Conservation (phyloP, 2,329 filamentous ascomycete species). For the Teratosphaeria pseudoeucalypti region DNA sequence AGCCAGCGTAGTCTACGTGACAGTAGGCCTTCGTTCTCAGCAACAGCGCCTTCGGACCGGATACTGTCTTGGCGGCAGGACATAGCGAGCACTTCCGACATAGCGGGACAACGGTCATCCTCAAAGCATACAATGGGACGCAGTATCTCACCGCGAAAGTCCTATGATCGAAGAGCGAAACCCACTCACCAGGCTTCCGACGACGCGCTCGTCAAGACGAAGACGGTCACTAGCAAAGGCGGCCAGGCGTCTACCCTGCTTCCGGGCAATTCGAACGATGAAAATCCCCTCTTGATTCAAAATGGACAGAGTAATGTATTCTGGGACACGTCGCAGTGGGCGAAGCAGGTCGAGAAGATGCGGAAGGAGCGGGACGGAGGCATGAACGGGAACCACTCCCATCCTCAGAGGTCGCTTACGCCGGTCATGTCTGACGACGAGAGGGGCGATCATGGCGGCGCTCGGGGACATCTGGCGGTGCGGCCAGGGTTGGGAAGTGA, state of each 20-base stretch:
- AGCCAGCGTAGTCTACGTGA: constrained; percentile 24
- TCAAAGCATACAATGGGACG: constrained; percentile 21
- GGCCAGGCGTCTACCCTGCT: neutral
- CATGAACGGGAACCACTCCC: neutral
- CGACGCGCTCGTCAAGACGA: neutral
- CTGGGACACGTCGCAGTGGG: constrained; percentile 36
- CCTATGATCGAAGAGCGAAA: neutral
- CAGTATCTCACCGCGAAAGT: constrained; percentile 35
- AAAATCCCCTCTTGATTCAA: constrained; percentile 37
- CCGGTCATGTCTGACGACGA: neutral
- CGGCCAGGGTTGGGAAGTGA: constrained; percentile 13
- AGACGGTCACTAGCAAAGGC: neutral
- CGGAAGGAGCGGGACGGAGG: constrained; percentile 6
- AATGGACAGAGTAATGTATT: constrained; percentile 44
- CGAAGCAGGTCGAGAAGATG: constrained; percentile 12
- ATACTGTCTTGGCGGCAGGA: constrained; percentile 83
- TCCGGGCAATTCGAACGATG: neutral
- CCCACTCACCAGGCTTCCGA: neutral
- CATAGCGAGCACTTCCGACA: constrained; percentile 42
- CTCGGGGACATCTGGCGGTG: constrained; percentile 11
- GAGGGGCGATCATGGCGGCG: constrained; percentile 3
- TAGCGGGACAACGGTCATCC: constrained; percentile 19
- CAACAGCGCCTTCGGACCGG: constrained; percentile 45
- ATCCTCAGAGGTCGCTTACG: neutral
- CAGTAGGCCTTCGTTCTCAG: constrained; percentile 6